Evolutionary conservation across 2,329 filamentous ascomycete genomes (phyloP), one percentile per base, ranked within the genome.

Genomic region (Dendrostoma leiphaemia): DNA sequence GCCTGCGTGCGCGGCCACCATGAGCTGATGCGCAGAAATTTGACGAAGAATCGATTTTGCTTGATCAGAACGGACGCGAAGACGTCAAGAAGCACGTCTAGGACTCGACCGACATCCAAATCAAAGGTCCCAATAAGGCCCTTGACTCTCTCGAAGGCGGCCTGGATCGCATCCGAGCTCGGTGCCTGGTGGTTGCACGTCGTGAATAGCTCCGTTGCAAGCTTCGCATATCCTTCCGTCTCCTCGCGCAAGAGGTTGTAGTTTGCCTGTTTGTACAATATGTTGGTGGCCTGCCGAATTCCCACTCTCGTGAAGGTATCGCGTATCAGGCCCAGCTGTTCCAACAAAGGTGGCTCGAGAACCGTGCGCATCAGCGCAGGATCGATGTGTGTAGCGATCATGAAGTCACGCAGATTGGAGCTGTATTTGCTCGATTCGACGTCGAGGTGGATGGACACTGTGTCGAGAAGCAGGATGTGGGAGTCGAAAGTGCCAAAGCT

Each of bases 111-210:
- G 34, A 97, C 94, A 68, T 99, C 94, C 59, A 99, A 80, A 70
- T 99, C 93, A 66, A 99, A 99, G 7, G 94, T 94, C 53, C 94
- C 94, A 61, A 99, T 96, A 63, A 99, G 82, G 15, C 90, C 93
- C 71, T 96, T 97, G 59, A 99, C 88, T 60, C 87, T 86, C 67
- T 97, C 90, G 64, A 96, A 97, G 0, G 91, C 91, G 64, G 91
- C 87, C 62, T 89, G 85, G 2, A 93, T 90, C 32, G 89, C 81
- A 58, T 91, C 88, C 50, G 83, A 83, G 2, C 85, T 85, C n/a
- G 88, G 87, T 21, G 85, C 84, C 51, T 88, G 84, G 58, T 82
- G 84, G 62, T 86, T 86, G 64, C 89, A 90, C 1, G 89, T 95
- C 7, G 91, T 93, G 71, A 97, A 99, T 29, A 97, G 85, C 69